Percentiles rank a stretch among this genome's conserved stretches.
phyloP scores from a whole-genome alignment of 2,329 filamentous ascomycete genomes.

The Penicillium capsulatum region DNA sequence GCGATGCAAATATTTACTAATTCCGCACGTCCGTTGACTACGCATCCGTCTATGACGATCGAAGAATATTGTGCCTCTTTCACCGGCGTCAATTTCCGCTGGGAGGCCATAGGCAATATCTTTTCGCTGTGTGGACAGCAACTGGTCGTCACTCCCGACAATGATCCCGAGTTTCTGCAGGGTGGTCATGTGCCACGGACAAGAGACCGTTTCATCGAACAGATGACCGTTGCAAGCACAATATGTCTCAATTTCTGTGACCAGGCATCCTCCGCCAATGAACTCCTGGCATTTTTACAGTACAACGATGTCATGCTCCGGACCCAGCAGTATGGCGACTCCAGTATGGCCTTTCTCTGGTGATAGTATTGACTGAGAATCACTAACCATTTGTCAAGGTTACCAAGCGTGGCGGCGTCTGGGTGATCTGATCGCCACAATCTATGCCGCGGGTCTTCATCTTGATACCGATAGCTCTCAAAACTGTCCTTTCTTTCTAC shows the following conservation, averaged over 20 bases:
- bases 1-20: slow-evolving; percentile 30
- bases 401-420: slow-evolving; percentile 48
- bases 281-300: slow-evolving; percentile 35
- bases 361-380: not conserved
- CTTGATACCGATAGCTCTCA: slow-evolving; percentile 34
- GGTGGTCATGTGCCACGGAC: slow-evolving; percentile 17
- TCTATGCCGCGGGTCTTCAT: slow-evolving; percentile 49
- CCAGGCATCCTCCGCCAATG: slow-evolving; percentile 31
- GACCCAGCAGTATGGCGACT: slow-evolving; percentile 35
- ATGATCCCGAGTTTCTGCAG: slow-evolving; percentile 28
- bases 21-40: slow-evolving; percentile 25
- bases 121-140: slow-evolving; percentile 39
- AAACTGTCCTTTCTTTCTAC: slow-evolving; percentile 38
- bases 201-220: slow-evolving; percentile 30
- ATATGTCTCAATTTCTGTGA: slow-evolving; percentile 33
- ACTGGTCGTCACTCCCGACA: slow-evolving; percentile 28
- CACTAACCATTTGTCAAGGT: slow-evolving; percentile 27
- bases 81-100: slow-evolving; percentile 33
- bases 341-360: slow-evolving; percentile 26
- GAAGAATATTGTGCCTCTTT: slow-evolving; percentile 31
- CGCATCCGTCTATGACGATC: slow-evolving; percentile 27
- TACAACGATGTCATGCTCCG: slow-evolving; percentile 31
- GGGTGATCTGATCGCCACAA: slow-evolving; percentile 45
- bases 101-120: slow-evolving; percentile 42
- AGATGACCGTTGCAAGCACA: slow-evolving; percentile 34